Evolutionary conservation across 2,329 filamentous ascomycete species (phyloP), one percentile per base, ranked within the genome.

Genomic region (Corynespora cassiicola): DNA sequence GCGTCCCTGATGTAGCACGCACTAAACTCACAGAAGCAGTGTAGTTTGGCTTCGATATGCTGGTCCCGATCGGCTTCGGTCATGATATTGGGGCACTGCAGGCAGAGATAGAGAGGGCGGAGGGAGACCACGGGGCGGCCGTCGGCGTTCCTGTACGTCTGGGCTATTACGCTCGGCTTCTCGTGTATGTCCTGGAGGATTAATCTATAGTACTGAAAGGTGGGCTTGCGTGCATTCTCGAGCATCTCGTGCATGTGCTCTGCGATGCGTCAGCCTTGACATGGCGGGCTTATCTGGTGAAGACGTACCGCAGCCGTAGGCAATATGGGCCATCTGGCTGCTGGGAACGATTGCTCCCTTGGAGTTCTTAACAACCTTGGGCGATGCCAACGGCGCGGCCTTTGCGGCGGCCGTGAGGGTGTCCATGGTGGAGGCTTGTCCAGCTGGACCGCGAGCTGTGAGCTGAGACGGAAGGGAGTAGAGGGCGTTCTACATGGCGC

Each of bases 161-260:
- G 86, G 17, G 79, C 77, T 31, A 85, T 78, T 59, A 84, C 76
- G 35, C 79, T 82, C 31, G 75, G 81, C 46, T 79, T 76, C 64
- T 90, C 85, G 68, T 86, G 85, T 49, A 91, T 84, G 40, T 81
- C 80, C 44, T 84, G 78, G 24, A 90, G 74, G 43, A 89, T 81
- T 58, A 81, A 79, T 60, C 85, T 87, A 69, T 91, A 91, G 55
- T 87, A 81, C 38, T 81, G 75, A 44, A 88, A 81, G 14, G 85
- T 86, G 46, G 78, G 83, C 54, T 87, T 85, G 68, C 82, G 84
- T 11, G 81, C 79, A 47, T 84, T 81, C 47, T 82, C 80, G 29
- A 90, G 75, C 43, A 90, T 79, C 16, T 77, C 74, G 63, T 88
- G 84, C 31, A 88, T 78, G 67, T 91, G 87, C 64, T 88, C 87